Evolutionary conservation across 1,284 basidiomycete genomes (phyloP).

Genomic region (Acaromyces ingoldii): DNA sequence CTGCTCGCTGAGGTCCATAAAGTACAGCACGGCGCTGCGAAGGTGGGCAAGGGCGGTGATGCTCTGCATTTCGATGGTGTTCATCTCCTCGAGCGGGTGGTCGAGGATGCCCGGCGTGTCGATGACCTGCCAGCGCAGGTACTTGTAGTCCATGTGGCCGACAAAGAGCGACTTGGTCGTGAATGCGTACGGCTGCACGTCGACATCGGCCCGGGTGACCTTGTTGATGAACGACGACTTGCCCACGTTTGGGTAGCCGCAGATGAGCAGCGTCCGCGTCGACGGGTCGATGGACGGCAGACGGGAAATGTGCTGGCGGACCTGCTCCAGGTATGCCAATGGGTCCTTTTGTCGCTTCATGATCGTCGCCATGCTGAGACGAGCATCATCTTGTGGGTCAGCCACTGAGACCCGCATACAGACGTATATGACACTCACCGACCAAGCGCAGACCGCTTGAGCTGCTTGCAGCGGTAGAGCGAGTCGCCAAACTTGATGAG

Average conservation of each 20-base stretch:
- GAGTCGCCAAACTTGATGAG: slow-evolving; percentile 51
- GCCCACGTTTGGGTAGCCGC: slow-evolving; percentile 51
- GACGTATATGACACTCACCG: slow-evolving; percentile 20
- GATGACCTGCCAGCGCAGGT: slow-evolving; percentile 51
- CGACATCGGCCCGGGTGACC: slow-evolving; percentile 49
- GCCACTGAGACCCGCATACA: too few species aligned
- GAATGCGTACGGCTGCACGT: slow-evolving; percentile 51
- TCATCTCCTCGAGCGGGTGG: slow-evolving; percentile 51
- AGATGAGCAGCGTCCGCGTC: slow-evolving; percentile 47
- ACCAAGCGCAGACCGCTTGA: slow-evolving; percentile 50
- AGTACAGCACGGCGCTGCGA: slow-evolving; percentile 49
- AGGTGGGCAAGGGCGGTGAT: slow-evolving; percentile 50
- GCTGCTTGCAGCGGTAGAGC: slow-evolving; percentile 51
- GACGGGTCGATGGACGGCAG: slow-evolving; percentile 48
- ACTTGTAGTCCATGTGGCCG: slow-evolving; percentile 52
- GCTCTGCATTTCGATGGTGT: slow-evolving; percentile 52
- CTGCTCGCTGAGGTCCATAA: slow-evolving; percentile 51
- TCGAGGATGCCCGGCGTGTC: slow-evolving; percentile 51
- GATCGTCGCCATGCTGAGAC: slow-evolving; percentile 44
- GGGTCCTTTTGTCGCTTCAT: slow-evolving; percentile 51
- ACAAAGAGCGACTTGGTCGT: slow-evolving; percentile 52
- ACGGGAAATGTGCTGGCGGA: slow-evolving; percentile 51
- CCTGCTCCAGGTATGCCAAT: slow-evolving; percentile 50
- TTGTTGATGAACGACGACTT: slow-evolving; percentile 52
- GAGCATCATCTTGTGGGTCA: slow-evolving; percentile 78